Conservation (phyloP, 768 basidiomycete genomes). For the Tylopilus felleus region DNA sequence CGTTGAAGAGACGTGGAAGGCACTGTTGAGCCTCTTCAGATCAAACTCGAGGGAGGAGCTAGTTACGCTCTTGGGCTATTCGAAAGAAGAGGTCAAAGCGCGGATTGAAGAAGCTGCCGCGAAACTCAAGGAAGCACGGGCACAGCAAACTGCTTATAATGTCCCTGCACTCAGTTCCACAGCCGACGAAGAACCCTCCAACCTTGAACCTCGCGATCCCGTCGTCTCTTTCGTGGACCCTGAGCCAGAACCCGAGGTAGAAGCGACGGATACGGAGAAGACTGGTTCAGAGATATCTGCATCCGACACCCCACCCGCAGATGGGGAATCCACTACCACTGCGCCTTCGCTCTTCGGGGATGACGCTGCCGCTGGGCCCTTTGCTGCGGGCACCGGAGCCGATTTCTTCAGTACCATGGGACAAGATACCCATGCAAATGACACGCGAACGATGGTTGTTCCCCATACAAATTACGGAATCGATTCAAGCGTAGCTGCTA, state of each 20-base stretch:
- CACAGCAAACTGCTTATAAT: slow-evolving; percentile 21
- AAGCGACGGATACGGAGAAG: slow-evolving; percentile 33
- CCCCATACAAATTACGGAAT: slow-evolving; percentile 78
- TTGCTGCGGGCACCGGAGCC: slow-evolving; percentile 50
- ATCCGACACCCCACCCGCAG: slow-evolving; percentile 63
- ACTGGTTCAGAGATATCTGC: slow-evolving; percentile 67
- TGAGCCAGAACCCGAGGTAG: slow-evolving; percentile 30
- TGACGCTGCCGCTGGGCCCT: slow-evolving; percentile 57
- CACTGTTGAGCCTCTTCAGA: slow-evolving; percentile 82
- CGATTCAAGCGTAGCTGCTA: slow-evolving; percentile 93
- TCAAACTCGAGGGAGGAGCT: slow-evolving; percentile 89
- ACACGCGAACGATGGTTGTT: slow-evolving; percentile 45
- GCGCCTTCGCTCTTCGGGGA: slow-evolving; percentile 88
- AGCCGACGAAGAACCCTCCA: slow-evolving; percentile 40
- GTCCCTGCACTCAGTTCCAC: slow-evolving; percentile 31
- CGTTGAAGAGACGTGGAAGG: slow-evolving; percentile 73
- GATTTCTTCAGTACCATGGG: slow-evolving; percentile 91
- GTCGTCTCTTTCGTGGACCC: slow-evolving; percentile 86
- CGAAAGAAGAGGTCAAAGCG: slow-evolving; percentile 76
- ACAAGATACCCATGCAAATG: slow-evolving; percentile 39
- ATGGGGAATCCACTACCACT: slow-evolving; percentile 79
- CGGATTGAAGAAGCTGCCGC: slow-evolving; percentile 82
- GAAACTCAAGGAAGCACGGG: slow-evolving; percentile 52
- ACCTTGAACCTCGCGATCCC: slow-evolving; percentile 58
- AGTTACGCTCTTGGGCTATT: slow-evolving; percentile 87